phyloP scores from a whole-genome alignment of 2,329 filamentous ascomycete genomes.

The Fusarium poae region DNA sequence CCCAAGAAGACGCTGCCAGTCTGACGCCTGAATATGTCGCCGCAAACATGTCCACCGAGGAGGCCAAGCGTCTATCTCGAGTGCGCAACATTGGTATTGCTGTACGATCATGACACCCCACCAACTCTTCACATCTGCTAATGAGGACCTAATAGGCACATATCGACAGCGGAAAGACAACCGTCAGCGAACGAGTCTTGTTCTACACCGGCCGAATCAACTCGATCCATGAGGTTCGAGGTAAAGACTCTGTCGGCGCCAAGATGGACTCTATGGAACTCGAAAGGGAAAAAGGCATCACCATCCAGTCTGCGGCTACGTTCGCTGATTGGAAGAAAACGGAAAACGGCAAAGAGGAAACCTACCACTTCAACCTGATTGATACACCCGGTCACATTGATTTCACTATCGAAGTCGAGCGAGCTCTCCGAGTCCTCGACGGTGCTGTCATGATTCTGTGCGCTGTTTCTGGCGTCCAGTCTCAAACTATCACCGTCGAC shows the following conservation, averaged over 20 bases:
- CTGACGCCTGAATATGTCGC: constrained; percentile 74
- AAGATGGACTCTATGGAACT: constrained; percentile 99
- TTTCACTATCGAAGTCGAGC: constrained; percentile 98
- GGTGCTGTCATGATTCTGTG: constrained; percentile 99
- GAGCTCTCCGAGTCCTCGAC: constrained; percentile 92
- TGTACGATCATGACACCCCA: constrained; percentile 61
- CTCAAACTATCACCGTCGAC: constrained; percentile 97
- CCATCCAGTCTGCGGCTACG: constrained; percentile 97
- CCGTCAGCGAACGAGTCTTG: constrained; percentile 93
- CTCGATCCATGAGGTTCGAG: constrained; percentile 95
- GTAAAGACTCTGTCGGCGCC: constrained; percentile 92
- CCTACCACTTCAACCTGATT: constrained; percentile 98
- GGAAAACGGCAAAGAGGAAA: constrained; percentile 85
- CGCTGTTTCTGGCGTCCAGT: constrained; percentile 96
- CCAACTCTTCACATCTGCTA: constrained; percentile 19
- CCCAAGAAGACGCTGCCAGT: constrained; percentile 65
- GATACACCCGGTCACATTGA: constrained; percentile 99
- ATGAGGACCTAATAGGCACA: constrained; percentile 73
- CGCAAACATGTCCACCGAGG: constrained; percentile 82
- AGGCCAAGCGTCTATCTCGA: constrained; percentile 80
- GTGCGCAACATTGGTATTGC: constrained; percentile 99
- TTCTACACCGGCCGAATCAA: constrained; percentile 99
- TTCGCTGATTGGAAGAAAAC: constrained; percentile 97
- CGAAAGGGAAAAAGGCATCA: constrained; percentile 98
- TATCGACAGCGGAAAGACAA: constrained; percentile 99